Evolutionary conservation across 139 green algal genomes (phyloP).

Genomic region (Micromonas commoda): DNA sequence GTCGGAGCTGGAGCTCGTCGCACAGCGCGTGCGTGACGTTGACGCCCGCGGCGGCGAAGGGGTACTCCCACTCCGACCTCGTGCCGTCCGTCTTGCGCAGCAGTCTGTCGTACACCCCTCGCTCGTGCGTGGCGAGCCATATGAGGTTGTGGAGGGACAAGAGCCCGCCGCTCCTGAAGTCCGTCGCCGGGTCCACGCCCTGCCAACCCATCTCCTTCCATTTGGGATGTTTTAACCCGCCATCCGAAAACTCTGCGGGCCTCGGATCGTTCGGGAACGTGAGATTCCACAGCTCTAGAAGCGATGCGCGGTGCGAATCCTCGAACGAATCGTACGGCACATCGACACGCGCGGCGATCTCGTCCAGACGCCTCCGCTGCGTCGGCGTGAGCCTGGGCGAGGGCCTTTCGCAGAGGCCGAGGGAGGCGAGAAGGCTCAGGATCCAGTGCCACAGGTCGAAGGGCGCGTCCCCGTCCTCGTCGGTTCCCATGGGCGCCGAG

Average conservation of each 20-base stretch:
- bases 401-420: not conserved
- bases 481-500: too few relatives aligned
- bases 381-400: not conserved
- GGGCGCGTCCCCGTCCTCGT: too few relatives aligned
- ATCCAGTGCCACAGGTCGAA: too few relatives aligned
- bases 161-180: slow-evolving; percentile 69
- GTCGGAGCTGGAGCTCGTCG: slow-evolving; percentile 8
- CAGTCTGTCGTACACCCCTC: slow-evolving; percentile 45
- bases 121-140: slow-evolving; percentile 51
- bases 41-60: slow-evolving; percentile 77
- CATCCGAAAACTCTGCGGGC: too few relatives aligned
- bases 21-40: slow-evolving; percentile 54
- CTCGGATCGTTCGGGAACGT: not conserved
- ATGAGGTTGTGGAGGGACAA: slow-evolving; percentile 72
- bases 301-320: not conserved
- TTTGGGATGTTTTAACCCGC: not conserved
- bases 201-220: slow-evolving; percentile 52
- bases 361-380: not conserved
- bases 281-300: not conserved
- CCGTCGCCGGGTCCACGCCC: slow-evolving; percentile 60
- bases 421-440: not conserved
- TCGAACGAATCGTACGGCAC: not conserved
- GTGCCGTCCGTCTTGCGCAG: slow-evolving; percentile 58
- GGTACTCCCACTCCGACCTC: slow-evolving; percentile 72
- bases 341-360: not conserved